Evolutionary conservation across 257 asterid genomes (phyloP).

Genomic region (Paraleonurus japonicus): DNA sequence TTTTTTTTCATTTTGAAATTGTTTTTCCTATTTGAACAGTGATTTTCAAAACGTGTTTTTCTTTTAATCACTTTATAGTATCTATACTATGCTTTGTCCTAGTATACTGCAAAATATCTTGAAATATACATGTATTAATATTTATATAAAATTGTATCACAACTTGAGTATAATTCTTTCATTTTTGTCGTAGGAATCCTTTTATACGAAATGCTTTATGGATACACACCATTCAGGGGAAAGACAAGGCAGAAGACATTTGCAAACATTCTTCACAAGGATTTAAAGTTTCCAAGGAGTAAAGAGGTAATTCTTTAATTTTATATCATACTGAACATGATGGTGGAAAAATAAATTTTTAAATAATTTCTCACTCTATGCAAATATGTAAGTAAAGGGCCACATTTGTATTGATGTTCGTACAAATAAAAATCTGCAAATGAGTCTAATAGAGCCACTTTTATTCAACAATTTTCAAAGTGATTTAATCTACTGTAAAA

Average conservation of each 20-base stretch:
- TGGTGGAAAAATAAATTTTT: not conserved
- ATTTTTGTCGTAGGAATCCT: slow-evolving; percentile 63
- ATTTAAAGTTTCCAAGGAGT: slow-evolving; percentile 79
- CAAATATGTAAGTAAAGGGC: not conserved
- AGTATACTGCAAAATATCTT: slow-evolving; percentile 3
- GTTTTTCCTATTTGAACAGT: not conserved
- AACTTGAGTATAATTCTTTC: too few species aligned
- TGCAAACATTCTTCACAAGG: slow-evolving; percentile 83
- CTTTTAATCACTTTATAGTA: slow-evolving; percentile 1
- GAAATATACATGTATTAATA: not conserved
- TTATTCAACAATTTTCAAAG: not conserved
- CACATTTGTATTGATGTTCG: not conserved
- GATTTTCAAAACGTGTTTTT: not conserved
- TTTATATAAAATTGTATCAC: not conserved
- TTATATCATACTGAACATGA: not conserved
- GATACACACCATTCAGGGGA: slow-evolving; percentile 96
- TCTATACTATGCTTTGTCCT: not conserved
- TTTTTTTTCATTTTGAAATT: not conserved
- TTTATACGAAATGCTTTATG: slow-evolving; percentile 88
- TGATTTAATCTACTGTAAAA: slow-evolving; percentile 4
- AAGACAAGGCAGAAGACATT: slow-evolving; percentile 98
- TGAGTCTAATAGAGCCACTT: not conserved
- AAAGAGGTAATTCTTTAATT: slow-evolving; percentile 53
- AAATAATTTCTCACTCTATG: not conserved
- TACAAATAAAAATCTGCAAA: not conserved